These are phyloP conservation scores for Cystofilobasidium capitatum DNA, from an alignment of 768 basidiomycete species.

Conservation along the genomic window DNA sequence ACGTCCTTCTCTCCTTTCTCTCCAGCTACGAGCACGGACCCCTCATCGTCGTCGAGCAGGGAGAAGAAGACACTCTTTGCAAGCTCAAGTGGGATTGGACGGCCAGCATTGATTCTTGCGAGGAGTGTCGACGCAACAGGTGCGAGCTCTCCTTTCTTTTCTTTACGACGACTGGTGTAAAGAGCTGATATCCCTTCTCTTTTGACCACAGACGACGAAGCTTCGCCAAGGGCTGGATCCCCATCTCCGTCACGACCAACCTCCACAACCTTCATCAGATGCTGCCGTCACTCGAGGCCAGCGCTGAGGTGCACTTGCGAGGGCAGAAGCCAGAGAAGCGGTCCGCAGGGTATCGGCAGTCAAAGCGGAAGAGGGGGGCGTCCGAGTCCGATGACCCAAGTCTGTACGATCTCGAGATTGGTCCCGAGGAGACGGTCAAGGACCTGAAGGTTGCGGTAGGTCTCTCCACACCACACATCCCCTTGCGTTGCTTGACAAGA, in stretches of 20 bases:
- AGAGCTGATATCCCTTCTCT: too few species aligned
- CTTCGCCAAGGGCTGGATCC: slow-evolving; percentile 7
- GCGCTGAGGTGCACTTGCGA: too few species aligned
- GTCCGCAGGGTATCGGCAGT: neutral
- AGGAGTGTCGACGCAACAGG: too few species aligned
- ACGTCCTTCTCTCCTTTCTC: neutral
- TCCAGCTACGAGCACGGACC: neutral
- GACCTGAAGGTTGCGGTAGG: neutral
- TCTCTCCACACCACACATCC: neutral
- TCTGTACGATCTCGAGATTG: neutral
- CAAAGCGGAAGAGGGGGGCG: slow-evolving; percentile 4
- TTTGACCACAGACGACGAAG: neutral
- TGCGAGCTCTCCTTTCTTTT: neutral
- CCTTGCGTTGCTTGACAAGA: neutral
- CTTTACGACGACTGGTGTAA: too few species aligned
- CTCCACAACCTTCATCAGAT: too few species aligned
- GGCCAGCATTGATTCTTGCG: neutral
- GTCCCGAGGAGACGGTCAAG: neutral
- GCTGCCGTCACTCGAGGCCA: too few species aligned
- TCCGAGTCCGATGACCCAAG: neutral
- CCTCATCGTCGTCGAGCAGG: neutral
- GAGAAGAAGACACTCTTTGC: neutral
- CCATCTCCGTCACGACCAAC: neutral
- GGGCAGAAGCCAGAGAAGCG: slow-evolving; percentile 1
- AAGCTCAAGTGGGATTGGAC: neutral